phyloP scores from a whole-genome alignment of 768 basidiomycete genomes.

The Neoboletus subvelutipes region DNA sequence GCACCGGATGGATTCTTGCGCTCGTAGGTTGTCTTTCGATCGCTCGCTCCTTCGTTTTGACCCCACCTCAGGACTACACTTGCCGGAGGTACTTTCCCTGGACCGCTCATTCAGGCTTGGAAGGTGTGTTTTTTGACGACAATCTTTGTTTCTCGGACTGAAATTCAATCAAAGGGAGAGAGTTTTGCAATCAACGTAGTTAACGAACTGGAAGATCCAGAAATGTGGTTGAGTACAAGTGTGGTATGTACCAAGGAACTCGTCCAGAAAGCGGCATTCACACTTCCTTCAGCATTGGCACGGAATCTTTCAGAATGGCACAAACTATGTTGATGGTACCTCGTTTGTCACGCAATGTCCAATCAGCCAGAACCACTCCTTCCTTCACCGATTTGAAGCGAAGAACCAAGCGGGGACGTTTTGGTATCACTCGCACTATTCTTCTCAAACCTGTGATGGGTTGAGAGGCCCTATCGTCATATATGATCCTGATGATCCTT shows the following conservation, averaged over 20 bases:
- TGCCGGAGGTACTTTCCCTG: slow-evolving; percentile 47
- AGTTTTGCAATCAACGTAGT: slow-evolving; percentile 44
- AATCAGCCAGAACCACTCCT: slow-evolving; percentile 25
- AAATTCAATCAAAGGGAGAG: slow-evolving; percentile 36
- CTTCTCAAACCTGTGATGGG: slow-evolving; percentile 42
- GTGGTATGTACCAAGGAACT: slow-evolving; percentile 30
- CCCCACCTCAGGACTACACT: slow-evolving; percentile 22
- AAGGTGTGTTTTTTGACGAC: slow-evolving; percentile 27
- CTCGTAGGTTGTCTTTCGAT: slow-evolving; percentile 32
- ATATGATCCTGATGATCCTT: slow-evolving; percentile 43
- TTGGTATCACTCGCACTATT: slow-evolving; percentile 40
- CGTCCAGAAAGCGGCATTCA: not conserved
- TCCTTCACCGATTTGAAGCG: slow-evolving; percentile 20
- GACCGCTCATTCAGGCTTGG: slow-evolving; percentile 40
- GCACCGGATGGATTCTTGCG: slow-evolving; percentile 51
- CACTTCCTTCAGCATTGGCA: slow-evolving; percentile 50
- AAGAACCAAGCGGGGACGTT: slow-evolving; percentile 22
- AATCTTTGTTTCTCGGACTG: not conserved
- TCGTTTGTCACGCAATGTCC: slow-evolving; percentile 39
- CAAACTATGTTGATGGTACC: slow-evolving; percentile 46
- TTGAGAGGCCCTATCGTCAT: slow-evolving; percentile 40
- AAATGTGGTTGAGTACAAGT: slow-evolving; percentile 52
- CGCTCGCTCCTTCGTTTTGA: not conserved
- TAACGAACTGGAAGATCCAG: slow-evolving; percentile 42
- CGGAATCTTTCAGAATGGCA: slow-evolving; percentile 45